phyloP scores from a whole-genome alignment of 495 filamentous ascomycete species.

The Parathielavia hyrcaniae region DNA sequence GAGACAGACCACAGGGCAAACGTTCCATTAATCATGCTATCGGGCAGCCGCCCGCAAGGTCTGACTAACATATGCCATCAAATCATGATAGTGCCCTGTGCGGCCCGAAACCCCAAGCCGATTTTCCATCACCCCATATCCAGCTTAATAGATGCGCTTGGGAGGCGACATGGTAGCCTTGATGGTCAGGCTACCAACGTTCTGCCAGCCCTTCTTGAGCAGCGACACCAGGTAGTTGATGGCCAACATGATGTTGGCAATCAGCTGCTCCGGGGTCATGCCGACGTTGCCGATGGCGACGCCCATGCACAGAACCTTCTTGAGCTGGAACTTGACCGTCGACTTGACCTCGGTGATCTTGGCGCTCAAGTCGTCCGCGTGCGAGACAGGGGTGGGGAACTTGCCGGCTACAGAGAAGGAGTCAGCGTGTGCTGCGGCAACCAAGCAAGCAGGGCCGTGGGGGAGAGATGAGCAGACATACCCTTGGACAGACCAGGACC shows the following conservation, averaged over 20 bases:
- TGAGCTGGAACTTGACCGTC: slow-evolving; percentile 99
- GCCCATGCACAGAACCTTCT: slow-evolving; percentile 99
- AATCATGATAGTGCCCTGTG: neutral
- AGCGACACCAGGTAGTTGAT: slow-evolving; percentile 99
- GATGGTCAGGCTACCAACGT: slow-evolving; percentile 97
- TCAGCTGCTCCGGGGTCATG: slow-evolving; percentile 92
- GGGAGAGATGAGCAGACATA: slow-evolving; percentile 36
- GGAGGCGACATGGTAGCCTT: slow-evolving; percentile 99
- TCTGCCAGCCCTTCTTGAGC: slow-evolving; percentile 99
- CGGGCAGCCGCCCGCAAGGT: slow-evolving; percentile 1
- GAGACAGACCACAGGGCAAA: slow-evolving; percentile 1
- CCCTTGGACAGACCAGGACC: slow-evolving; percentile 98
- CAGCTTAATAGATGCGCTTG: slow-evolving; percentile 80
- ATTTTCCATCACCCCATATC: neutral
- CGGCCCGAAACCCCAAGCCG: slow-evolving; percentile 1
- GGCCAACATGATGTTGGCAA: slow-evolving; percentile 89
- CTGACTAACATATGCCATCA: neutral
- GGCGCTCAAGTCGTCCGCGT: slow-evolving; percentile 81
- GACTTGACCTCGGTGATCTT: slow-evolving; percentile 99
- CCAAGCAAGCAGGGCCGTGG: neutral
- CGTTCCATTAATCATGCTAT: neutral
- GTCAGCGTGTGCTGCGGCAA: neutral
- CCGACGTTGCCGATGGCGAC: slow-evolving; percentile 97
- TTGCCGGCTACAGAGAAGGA: slow-evolving; percentile 54
- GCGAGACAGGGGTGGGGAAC: slow-evolving; percentile 97